Evolutionary conservation across 345 rosid genomes (phyloP), one percentile per base, ranked within the genome.

Genomic region (Eucalyptus polyanthemos): DNA sequence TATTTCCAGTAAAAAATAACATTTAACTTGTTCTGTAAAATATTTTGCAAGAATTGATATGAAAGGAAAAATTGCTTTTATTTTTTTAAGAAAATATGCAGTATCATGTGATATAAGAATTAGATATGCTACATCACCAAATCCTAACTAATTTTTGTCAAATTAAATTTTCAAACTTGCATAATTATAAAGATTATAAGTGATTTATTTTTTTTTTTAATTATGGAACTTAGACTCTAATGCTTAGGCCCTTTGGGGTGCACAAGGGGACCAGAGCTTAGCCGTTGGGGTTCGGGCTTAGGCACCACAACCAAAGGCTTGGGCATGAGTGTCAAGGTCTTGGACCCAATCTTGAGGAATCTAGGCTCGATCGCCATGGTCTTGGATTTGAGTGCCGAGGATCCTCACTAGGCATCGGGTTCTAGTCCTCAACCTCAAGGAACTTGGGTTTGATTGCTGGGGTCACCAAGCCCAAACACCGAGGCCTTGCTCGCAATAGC

Each of bases 401-500:
- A 67, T 31, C 21, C 12, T 34, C 2, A 31, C 12, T 67, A 19
- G 2, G 80, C 24, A 1, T 69, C 2, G 1, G 19, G 42, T 65
- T n/a, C 76, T n/a, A 65, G 34, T 14, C 17, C 42, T 69, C 12
- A 11, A 69, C 17, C 42, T 69, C 11, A 16, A 9, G 42, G 7
- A 31, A 69, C 12, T 16, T 69, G 42, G 12, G 80, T 69, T 67
- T 31, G 42, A 67, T 67, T 67, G 80, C 24, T 1, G 0, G 1
- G 80, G 42, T 67, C 12, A 16, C 40, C 19, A 65, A 65, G 37
- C 37, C 72, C 72, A 14, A n/a, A 14, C 14, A n/a, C 2, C 11
- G 0, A 27, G 76, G 3, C 37, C 40, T 8, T 16, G 21, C 9
- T 15, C 2, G 3, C 3, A 7, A 7, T 16, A 65, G 37, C 76